Base-by-base conservation (phyloP, 2,329 filamentous ascomycete species). In the Sclerotinia spermophila region DNA sequence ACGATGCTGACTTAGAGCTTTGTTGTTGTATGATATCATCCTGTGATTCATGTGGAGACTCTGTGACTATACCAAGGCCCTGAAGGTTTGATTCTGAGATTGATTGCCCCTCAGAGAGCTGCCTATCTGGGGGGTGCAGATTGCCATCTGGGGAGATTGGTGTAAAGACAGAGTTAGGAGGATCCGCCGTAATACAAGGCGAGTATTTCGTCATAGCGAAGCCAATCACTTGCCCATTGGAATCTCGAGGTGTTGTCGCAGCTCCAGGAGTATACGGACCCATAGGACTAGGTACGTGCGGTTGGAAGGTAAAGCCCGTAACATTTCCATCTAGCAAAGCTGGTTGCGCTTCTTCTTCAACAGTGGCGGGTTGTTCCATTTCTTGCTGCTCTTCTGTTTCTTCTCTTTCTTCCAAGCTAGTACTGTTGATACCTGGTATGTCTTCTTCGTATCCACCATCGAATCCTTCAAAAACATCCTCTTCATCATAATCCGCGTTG, bases 161-260 rank as follows among this genome's bases (percentile, higher is more conserved):
- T 10, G 75, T 73, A 19, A 72, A 58, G 38, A 61, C 51, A 19
- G 70, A 62, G 40, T 67, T 55, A 7, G 59, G 71, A 55, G n/a
- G 62, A 11, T 66, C 44, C 45, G 42, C 1, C 33, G 44, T 33
- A 33, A 73, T 45, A 59, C 71, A 72, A n/a, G 76, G 76, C 1
- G 76, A 78, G 56, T 78, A 74, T 53, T 77, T 78, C 6, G 77
- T 77, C 73, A 78, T 73, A 11, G 87, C 86, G 76, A 85, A 87
- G 2, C 87, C 87, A 75, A 90, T 88, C 6, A 83, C 82, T 59
- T 85, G 83, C 7, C 86, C 87, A 66, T 82, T 81, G 1, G 81
- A 80, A 76, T 90, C 87, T 72, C 87, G 82, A 15, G 88, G 87
- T 0, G 87, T 89, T 27, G 80, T 78, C 4, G 83, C 73, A 70